Base-by-base conservation (phyloP, 441 rosid species). In the Cnidoscolus chayamansa region DNA sequence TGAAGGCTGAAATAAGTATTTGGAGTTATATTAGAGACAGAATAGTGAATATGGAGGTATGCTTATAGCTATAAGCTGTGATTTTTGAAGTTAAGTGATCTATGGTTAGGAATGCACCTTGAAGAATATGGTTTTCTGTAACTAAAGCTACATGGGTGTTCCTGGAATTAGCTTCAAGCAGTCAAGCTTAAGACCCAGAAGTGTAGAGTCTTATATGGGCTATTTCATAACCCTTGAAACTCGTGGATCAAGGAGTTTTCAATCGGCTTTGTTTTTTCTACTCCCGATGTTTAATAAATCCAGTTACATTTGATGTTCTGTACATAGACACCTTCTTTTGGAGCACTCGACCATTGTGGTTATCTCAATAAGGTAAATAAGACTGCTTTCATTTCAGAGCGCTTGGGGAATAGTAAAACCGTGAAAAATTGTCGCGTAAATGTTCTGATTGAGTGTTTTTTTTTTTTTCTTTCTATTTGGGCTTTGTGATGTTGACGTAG, bases 81-180 rank as follows among this genome's bases (percentile, higher is more conserved):
- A 62, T 61, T 59, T 20, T 58, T 35, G 50, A 57, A 49, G 30
- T 67, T 15, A n/a, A 50, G 47, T 66, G 53, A 30, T 62, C 51
- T 20, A 40, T 65, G 51, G 49, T 65, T 66, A 12, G 43, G 59
- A 74, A 50, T 70, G 72, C 43, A 25, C 30, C 66, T 30, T 48
- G 15, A 49, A 45, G 47, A 20, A 35, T 58, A 15, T 58, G 37
- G 30, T 37, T 16, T 31, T 19, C 60, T n/a, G 20, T 51, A 51
- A 50, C 58, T 35, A 12, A 25, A 49, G 73, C 62, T 1, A 53
- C 60, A 51, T 65, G 62, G 19, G 56, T 55, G 40, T 35, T 35
- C 40, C 4, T 16, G 43, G 43, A 67, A 25, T 54, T 54, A 54
- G 49, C 30, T 4, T n/a, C n/a, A n/a, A 53, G 25, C 43, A 31